A percentile compares a stretch with the other conserved stretches of the same genome.
Conservation (phyloP, 768 basidiomycete genomes). For the Leucocoprinus leucothites region DNA sequence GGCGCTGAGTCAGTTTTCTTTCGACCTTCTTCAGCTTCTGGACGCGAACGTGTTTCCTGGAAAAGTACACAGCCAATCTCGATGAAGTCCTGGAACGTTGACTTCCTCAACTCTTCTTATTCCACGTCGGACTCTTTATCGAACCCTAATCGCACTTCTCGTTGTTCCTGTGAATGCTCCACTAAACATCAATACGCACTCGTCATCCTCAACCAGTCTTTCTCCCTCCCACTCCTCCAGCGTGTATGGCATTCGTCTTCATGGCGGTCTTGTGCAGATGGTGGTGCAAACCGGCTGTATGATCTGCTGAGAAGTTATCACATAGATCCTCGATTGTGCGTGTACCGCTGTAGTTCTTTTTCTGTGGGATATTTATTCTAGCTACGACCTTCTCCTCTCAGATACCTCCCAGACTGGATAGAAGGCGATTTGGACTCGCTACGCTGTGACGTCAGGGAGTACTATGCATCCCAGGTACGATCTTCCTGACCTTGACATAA, state of each 20-base stretch:
- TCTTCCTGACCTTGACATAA: not conserved
- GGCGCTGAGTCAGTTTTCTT: not conserved
- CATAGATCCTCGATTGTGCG: conserved; percentile 19
- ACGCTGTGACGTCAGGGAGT: conserved; percentile 65
- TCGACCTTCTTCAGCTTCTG: not conserved
- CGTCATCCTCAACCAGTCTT: conserved; percentile 90
- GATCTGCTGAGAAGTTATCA: conserved; percentile 39
- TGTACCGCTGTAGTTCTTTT: not conserved
- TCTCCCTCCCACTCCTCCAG: conserved; percentile 57
- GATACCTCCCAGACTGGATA: conserved; percentile 80
- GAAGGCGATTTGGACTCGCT: conserved; percentile 95
- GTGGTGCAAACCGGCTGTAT: conserved; percentile 81
- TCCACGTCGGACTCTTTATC: not conserved
- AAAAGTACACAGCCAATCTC: not conserved
- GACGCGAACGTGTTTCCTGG: not conserved
- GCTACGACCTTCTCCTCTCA: conserved; percentile 21
- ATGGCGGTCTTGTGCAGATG: conserved; percentile 78
- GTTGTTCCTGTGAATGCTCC: conserved; percentile 4
- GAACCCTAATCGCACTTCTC: not conserved
- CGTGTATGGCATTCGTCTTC: conserved; percentile 52
- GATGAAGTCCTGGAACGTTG: conserved; percentile 37
- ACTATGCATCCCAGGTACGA: conserved; percentile 60
- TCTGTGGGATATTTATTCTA: not conserved
- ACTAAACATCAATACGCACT: conserved; percentile 43
- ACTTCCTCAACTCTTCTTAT: conserved; percentile 30